Evolutionary conservation across 306 rosid genomes (phyloP).

Genomic region (peach (Prunus persica)): DNA sequence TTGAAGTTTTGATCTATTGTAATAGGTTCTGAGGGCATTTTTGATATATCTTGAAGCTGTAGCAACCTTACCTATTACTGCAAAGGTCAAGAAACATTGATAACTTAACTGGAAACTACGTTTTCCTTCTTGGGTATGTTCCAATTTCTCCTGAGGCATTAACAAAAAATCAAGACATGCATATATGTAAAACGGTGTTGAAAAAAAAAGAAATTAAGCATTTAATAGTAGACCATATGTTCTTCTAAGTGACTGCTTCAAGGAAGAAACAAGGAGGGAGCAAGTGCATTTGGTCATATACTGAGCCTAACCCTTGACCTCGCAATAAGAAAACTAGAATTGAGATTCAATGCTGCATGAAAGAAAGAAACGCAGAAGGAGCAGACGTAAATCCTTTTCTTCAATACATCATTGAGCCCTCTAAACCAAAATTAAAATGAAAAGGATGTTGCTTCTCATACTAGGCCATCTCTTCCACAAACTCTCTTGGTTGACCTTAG

Average conservation of each 20-base stretch:
- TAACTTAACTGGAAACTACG: slow-evolving; percentile 24
- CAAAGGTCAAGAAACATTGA: slow-evolving; percentile 26
- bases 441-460: neutral
- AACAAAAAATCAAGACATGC: no score
- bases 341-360: neutral
- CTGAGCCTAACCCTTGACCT: neutral
- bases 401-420: neutral
- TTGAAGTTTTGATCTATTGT: neutral
- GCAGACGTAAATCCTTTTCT: neutral
- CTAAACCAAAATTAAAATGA: neutral
- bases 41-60: slow-evolving; percentile 29
- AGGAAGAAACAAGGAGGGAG: neutral
- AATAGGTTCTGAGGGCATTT: slow-evolving; percentile 23
- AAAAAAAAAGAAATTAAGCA: neutral
- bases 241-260: neutral
- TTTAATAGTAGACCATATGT: neutral
- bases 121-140: slow-evolving; percentile 36
- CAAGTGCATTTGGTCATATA: neutral
- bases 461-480: neutral
- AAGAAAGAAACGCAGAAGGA: neutral
- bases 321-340: neutral
- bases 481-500: neutral
- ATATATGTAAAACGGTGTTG: no score
- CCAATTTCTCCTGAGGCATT: neutral
- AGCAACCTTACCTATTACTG: slow-evolving; percentile 28